Base-by-base conservation (phyloP, 2,329 filamentous ascomycete genomes). In the Atkinsonella hypoxylon region DNA sequence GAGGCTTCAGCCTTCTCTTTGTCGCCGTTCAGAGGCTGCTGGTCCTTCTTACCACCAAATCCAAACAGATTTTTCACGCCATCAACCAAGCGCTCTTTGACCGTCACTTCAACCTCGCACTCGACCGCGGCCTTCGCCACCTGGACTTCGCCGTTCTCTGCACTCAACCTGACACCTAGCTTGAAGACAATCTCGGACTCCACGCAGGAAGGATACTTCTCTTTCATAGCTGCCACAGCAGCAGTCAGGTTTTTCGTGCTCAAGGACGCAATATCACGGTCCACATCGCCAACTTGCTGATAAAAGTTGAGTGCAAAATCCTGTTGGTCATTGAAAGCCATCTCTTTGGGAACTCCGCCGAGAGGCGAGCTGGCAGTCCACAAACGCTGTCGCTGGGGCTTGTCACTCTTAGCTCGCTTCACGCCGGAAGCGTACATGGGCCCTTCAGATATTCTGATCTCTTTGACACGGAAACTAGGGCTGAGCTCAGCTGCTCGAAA, bases 61-160 rank as follows among this genome's bases (percentile, higher is more conserved):
- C 93, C 93, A 63, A 98, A 94, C 55, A 96, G 79, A 56, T 90
- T 94, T 76, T 98, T 98, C 57, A 97, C 88, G 42, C 89, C 90
- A 62, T 95, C 91, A 45, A 96, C 87, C 46, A 97, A 79, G 48
- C 85, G 83, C 56, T 87, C 87, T 65, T 89, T 88, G 67, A 83
- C 81, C 9, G 70, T 66, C 4, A 76, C 77, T 48, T 94, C 87
- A 26, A 85, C 79, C 64, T 95, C 87, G 62, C 93, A 98, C 65
- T 90, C 90, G 6, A 93, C 83, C 51, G 77, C 77, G n/a, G 85
- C 86, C 59, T 81, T 81, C 51, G 78, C 67, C 48, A 97, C 77
- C 54, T 90, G 85, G 3, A 94, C 88, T 58, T 94, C 81, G 34
- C 89, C 90, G 60, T 88, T 80, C 36, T 86, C 74, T 45, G 77